Evolutionary conservation across 2,329 filamentous ascomycete genomes (phyloP), one percentile per base, ranked within the genome.

Genomic region (Sphaerostilbella broomeana): DNA sequence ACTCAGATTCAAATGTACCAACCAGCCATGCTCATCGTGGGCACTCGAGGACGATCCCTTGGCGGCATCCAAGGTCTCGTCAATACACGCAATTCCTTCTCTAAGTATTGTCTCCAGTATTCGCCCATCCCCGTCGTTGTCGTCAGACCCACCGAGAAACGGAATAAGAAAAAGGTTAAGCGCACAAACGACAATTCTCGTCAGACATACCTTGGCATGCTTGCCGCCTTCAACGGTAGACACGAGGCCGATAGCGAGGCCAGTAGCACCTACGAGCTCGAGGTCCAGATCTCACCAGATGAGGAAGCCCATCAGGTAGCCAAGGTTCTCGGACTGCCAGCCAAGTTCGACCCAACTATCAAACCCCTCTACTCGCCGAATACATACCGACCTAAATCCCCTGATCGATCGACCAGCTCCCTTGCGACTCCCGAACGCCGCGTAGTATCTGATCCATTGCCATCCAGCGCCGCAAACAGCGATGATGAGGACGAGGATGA

Each of bases 101-200:
- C 86, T 18, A 95, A 95, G 58, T 95, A 95, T 63, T 95, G 89
- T 54, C 72, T 95, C 10, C 89, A 95, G 57, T 89, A 94, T 59
- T 94, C 86, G 2, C 88, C 89, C 0, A 86, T 95, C 2, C 89
- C 89, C 1, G 89, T 95, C 6, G 89, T 95, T 20, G 89, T 95
- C 21, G 89, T 95, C 8, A 78, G 89, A 4, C 88, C 89, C 24
- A 84, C 83, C 21, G 84, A 85, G 45, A 94, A 94, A 65, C 82
- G 89, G 15, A 77, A 86, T 56, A 92, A 92, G 64, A 94, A 94
- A 67, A 94, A 92, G 63, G 74, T 76, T 43, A 95, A 95, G 67
- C 80, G 89, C 20, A 75, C 79, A 35, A 79, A 84, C 38, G 86
- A 95, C 51, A 81, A 86, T 5, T 72, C 69, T 12, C 76, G 88